Evolutionary conservation across 75 land plant species (phyloP).

Genomic region (Azolla pinnata): DNA sequence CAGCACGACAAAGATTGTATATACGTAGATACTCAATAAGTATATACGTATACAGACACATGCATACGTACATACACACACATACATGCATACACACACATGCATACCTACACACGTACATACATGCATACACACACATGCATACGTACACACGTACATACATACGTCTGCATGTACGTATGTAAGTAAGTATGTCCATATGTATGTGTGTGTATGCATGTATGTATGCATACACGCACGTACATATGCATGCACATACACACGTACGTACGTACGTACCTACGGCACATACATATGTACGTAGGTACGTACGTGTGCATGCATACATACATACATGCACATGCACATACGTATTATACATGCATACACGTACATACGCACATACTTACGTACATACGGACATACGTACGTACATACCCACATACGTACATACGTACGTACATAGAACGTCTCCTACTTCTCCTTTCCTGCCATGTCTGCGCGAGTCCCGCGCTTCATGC

Average conservation of each 20-base stretch:
- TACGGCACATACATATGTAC: conserved; percentile 1
- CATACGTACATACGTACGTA: background rate
- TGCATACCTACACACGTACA: background rate
- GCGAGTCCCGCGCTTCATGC: too few species aligned
- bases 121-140: background rate
- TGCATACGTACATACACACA: background rate
- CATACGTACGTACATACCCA: background rate
- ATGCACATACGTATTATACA: background rate
- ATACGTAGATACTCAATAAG: too few species aligned
- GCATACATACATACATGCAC: background rate
- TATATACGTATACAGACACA: too few species aligned
- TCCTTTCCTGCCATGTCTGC: too few species aligned
- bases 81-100: background rate
- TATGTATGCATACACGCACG: background rate
- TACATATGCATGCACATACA: background rate
- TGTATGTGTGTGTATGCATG: background rate
- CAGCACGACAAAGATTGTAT: too few species aligned
- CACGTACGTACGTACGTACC: background rate
- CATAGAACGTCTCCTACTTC: too few species aligned
- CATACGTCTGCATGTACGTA: background rate
- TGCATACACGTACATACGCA: background rate
- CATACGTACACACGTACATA: background rate
- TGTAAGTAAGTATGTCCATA: background rate
- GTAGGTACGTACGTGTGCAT: background rate
- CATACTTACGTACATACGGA: background rate